phyloP scores from a whole-genome alignment of 371 early-diverging fungal species.

The Mortierella sp. region DNA sequence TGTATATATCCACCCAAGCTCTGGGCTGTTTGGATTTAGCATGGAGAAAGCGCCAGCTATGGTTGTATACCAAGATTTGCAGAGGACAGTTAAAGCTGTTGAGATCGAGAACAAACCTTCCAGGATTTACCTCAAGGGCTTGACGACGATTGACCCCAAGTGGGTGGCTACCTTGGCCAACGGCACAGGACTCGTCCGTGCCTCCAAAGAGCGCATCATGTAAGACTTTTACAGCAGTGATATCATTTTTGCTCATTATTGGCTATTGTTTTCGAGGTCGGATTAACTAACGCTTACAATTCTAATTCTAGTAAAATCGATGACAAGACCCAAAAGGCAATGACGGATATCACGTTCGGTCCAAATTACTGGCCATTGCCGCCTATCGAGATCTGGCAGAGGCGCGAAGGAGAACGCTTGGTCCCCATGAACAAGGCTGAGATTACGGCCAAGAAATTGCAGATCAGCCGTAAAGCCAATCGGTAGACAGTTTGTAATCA shows the following conservation, averaged over 20 bases:
- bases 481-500: conserved; percentile 21
- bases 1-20: conserved; percentile 82
- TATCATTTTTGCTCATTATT: neutral
- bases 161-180: conserved; percentile 81
- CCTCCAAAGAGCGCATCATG: conserved; percentile 76
- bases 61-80: conserved; percentile 80
- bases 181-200: conserved; percentile 75
- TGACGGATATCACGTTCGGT: conserved; percentile 75
- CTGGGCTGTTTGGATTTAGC: conserved; percentile 67
- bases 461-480: conserved; percentile 55
- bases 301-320: conserved; percentile 64
- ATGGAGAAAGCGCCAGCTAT: conserved; percentile 83
- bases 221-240: conserved; percentile 58
- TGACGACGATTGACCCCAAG: conserved; percentile 81
- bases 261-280: neutral
- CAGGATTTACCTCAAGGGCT: conserved; percentile 82
- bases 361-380: conserved; percentile 84
- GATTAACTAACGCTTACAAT: neutral
- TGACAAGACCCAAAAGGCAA: conserved; percentile 75
- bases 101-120: conserved; percentile 56
- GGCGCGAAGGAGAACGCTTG: conserved; percentile 77
- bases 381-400: conserved; percentile 76
- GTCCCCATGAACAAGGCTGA: conserved; percentile 58
- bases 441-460: conserved; percentile 50
- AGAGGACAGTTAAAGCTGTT: conserved; percentile 54